These are phyloP conservation scores for Neurospora sp. DNA, from an alignment of 2,329 filamentous ascomycete species.

Conservation along the genomic window DNA sequence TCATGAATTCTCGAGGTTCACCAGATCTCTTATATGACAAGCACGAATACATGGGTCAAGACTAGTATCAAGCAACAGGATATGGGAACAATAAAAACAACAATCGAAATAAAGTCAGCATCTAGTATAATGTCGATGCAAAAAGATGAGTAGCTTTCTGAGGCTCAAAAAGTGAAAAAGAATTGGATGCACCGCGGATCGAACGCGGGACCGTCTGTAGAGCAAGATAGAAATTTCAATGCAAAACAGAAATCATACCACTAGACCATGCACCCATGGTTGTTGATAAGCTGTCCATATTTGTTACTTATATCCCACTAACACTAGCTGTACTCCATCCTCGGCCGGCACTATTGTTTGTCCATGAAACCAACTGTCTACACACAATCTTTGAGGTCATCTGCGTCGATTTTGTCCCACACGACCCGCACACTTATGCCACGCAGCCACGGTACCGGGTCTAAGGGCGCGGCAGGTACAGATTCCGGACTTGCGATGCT, in stretches of 20 bases:
- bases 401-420: neutral
- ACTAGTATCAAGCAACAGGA: neutral
- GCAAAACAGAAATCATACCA: constrained; percentile 13
- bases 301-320: neutral
- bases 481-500: neutral
- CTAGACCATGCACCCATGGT: constrained; percentile 11
- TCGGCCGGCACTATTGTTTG: neutral
- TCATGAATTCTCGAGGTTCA: neutral
- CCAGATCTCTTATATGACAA: neutral
- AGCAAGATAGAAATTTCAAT: constrained; percentile 1
- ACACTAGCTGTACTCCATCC: neutral
- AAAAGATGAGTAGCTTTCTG: neutral
- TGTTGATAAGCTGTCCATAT: neutral
- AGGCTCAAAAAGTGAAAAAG: constrained; percentile 3
- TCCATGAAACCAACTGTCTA: neutral
- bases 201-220: constrained; percentile 10
- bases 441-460: neutral
- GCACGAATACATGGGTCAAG: neutral
- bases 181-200: constrained; percentile 9
- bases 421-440: neutral
- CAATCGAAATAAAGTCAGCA: neutral
- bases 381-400: neutral
- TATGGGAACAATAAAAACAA: neutral
- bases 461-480: neutral
- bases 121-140: neutral